These are phyloP conservation scores for Salisapilia sapeloensis DNA, from an alignment of 352 stramenopile genomes.

Conservation along the genomic window DNA sequence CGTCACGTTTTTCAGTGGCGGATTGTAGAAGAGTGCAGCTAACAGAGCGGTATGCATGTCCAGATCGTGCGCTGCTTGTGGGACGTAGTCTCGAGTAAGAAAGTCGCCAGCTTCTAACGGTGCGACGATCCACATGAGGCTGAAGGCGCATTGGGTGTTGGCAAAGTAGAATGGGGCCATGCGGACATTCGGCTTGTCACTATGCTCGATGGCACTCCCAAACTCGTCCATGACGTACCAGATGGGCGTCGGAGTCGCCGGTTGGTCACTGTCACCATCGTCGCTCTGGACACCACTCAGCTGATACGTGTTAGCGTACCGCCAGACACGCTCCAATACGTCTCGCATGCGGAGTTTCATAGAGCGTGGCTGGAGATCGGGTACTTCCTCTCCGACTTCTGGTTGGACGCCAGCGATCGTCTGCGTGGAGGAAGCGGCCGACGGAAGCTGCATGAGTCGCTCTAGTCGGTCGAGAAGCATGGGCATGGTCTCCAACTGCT, in stretches of 20 bases:
- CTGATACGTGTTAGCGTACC: slow-evolving; percentile 27
- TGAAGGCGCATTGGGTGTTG: slow-evolving; percentile 21
- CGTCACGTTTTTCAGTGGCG: too few relatives aligned
- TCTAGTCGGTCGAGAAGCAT: slow-evolving; percentile 24
- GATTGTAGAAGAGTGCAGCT: slow-evolving; percentile 21
- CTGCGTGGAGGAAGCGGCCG: too few relatives aligned
- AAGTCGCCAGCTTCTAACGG: slow-evolving; percentile 25
- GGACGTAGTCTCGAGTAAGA: slow-evolving; percentile 23
- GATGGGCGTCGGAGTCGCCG: slow-evolving; percentile 19
- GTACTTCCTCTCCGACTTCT: slow-evolving; percentile 3
- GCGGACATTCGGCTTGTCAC: slow-evolving; percentile 16
- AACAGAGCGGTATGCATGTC: slow-evolving; percentile 18
- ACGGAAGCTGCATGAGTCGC: slow-evolving; percentile 19
- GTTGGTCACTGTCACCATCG: slow-evolving; percentile 20
- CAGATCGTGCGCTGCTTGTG: slow-evolving; percentile 8
- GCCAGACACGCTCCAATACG: slow-evolving; percentile 20
- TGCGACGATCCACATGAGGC: slow-evolving; percentile 22
- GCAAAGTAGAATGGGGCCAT: slow-evolving; percentile 36
- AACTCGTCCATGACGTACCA: slow-evolving; percentile 51
- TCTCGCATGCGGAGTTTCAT: slow-evolving; percentile 9
- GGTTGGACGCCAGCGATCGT: too few relatives aligned
- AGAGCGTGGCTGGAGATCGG: slow-evolving; percentile 3
- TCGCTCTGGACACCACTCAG: too few relatives aligned
- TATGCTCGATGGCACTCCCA: slow-evolving; percentile 28
- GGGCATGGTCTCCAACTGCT: slow-evolving; percentile 13